Evolutionary conservation across 2,329 filamentous ascomycete genomes (phyloP).

Genomic region (Cordyceps farinosa): DNA sequence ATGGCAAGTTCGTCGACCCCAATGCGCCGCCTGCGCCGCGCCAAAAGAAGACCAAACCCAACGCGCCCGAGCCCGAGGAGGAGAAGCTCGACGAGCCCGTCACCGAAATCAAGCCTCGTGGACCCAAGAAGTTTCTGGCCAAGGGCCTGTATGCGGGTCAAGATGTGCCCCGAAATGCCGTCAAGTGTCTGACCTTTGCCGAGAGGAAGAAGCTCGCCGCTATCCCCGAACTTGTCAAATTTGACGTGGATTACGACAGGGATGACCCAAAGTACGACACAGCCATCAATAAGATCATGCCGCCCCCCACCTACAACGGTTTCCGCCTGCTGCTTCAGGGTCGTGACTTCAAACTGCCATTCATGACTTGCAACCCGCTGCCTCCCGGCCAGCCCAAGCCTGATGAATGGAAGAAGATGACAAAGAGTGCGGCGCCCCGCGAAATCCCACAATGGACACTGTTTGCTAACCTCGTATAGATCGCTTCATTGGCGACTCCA

Average conservation of each 20-base stretch:
- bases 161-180: slow-evolving; percentile 47
- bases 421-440: slow-evolving; percentile 62
- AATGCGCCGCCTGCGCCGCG: slow-evolving; percentile 38
- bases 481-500: slow-evolving; percentile 83
- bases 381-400: slow-evolving; percentile 85
- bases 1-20: slow-evolving; percentile 57
- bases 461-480: slow-evolving; percentile 51
- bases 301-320: slow-evolving; percentile 75
- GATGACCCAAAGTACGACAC: slow-evolving; percentile 18
- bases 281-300: slow-evolving; percentile 58
- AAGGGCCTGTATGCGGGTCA: slow-evolving; percentile 90
- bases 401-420: slow-evolving; percentile 87
- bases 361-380: slow-evolving; percentile 82
- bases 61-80: slow-evolving; percentile 23
- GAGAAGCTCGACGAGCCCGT: slow-evolving; percentile 38
- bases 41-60: slow-evolving; percentile 33
- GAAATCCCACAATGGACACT: neutral
- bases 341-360: slow-evolving; percentile 84
- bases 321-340: slow-evolving; percentile 67
- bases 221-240: slow-evolving; percentile 40
- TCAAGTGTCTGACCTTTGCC: slow-evolving; percentile 44
- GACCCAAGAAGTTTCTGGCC: slow-evolving; percentile 70
- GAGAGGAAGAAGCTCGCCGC: slow-evolving; percentile 52
- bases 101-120: slow-evolving; percentile 39
- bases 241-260: too few relatives aligned